Conservation (phyloP, 176 grass and related monocot species). For the Eragrostis curvula region DNA sequence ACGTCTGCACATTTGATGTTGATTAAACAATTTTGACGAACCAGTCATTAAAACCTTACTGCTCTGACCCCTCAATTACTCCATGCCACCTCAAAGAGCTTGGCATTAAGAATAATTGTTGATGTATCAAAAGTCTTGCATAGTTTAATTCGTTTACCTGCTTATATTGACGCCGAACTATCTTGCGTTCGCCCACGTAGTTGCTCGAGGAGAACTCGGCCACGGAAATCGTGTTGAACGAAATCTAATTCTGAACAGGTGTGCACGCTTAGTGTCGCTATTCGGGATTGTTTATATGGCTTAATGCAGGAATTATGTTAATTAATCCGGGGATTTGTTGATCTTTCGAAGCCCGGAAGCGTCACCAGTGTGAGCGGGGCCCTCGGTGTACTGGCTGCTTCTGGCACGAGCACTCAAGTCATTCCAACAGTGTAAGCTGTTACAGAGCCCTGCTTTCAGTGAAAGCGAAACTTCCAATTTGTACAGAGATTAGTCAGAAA, state of each 20-base stretch:
- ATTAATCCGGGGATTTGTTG: not conserved
- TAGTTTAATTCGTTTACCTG: conserved; percentile 9
- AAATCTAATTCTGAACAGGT: conserved; percentile 10
- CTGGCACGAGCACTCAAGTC: not conserved
- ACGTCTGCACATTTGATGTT: not conserved
- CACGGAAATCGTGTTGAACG: not conserved
- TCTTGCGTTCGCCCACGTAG: conserved; percentile 15
- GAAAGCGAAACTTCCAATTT: not conserved
- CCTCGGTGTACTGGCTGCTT: not conserved
- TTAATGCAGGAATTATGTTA: not conserved
- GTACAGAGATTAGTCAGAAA: not conserved
- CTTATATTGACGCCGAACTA: not conserved
- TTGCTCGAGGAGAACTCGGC: not conserved
- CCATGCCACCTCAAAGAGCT: not conserved
- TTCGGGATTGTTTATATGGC: conserved; percentile 4
- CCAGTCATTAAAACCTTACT: not conserved
- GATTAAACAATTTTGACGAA: not conserved
- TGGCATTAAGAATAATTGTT: not conserved
- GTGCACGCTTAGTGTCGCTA: not conserved
- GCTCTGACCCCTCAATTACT: not conserved
- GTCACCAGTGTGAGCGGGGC: not conserved
- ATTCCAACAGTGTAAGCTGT: not conserved
- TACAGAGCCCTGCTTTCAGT: not conserved
- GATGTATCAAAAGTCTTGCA: not conserved
- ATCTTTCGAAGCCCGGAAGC: not conserved